Conservation (phyloP, 2,329 filamentous ascomycete genomes). For the Plectosphaerella plurivora region DNA sequence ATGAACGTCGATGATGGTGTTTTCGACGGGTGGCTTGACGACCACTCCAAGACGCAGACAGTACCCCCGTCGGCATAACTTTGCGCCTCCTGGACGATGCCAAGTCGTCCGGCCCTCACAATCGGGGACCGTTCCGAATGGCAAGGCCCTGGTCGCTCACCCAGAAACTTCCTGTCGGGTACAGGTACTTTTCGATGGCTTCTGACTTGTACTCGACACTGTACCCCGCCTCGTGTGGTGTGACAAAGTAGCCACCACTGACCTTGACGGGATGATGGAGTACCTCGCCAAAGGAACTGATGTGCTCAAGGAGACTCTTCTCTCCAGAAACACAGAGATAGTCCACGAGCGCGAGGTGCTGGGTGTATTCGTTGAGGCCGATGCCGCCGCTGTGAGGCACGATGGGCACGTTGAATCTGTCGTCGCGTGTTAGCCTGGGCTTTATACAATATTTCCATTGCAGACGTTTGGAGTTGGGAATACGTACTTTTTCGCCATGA, state of each 20-base stretch:
- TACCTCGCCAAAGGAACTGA: constrained; percentile 91
- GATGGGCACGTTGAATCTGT: constrained; percentile 61
- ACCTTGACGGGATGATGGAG: constrained; percentile 79
- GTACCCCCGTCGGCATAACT: constrained; percentile 7
- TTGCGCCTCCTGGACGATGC: neutral
- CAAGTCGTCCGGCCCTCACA: neutral
- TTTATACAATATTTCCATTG: neutral
- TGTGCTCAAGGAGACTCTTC: constrained; percentile 80
- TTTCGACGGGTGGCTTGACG: constrained; percentile 10
- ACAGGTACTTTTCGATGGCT: constrained; percentile 77
- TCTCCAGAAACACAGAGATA: constrained; percentile 86
- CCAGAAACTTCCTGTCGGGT: constrained; percentile 39
- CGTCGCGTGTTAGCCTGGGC: neutral
- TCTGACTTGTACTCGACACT: constrained; percentile 90
- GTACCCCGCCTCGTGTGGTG: constrained; percentile 77
- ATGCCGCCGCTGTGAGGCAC: constrained; percentile 89
- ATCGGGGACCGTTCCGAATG: constrained; percentile 10
- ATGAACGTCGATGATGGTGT: constrained; percentile 1
- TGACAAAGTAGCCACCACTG: constrained; percentile 82
- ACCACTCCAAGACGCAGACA: constrained; percentile 6
- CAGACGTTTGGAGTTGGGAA: neutral
- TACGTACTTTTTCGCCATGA: constrained; percentile 76
- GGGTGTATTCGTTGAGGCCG: constrained; percentile 88
- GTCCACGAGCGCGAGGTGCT: constrained; percentile 88
- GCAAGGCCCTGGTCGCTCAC: constrained; percentile 7